phyloP scores from a whole-genome alignment of 768 basidiomycete genomes.

The Polyporus arcularius region DNA sequence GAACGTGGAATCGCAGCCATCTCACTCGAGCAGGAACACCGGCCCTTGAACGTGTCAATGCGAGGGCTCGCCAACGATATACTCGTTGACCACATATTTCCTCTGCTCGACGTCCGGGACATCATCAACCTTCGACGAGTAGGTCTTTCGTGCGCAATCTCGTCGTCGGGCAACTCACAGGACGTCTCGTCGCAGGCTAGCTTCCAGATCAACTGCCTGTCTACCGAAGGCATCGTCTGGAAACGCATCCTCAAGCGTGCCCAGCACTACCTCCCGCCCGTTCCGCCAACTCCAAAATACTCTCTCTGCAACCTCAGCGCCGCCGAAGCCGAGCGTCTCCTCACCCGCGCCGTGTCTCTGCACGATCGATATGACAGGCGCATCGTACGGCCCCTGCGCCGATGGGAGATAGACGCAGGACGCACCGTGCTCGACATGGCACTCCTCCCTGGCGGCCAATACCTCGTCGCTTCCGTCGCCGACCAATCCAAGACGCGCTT shows the following conservation, averaged over 20 bases:
- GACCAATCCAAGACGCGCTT: conserved; percentile 38
- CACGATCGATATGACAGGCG: conserved; percentile 58
- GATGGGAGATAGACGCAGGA: conserved; percentile 29
- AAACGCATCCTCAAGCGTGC: conserved; percentile 57
- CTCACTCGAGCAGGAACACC: neutral
- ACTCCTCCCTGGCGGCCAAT: conserved; percentile 68
- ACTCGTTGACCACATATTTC: conserved; percentile 6
- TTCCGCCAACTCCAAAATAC: conserved; percentile 60
- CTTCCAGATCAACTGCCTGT: conserved; percentile 59
- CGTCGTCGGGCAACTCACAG: neutral
- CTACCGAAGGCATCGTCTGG: conserved; percentile 70
- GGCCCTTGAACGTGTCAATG: too few relatives aligned
- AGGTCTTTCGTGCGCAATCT: conserved; percentile 10
- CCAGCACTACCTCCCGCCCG: conserved; percentile 56
- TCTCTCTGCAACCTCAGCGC: conserved; percentile 34
- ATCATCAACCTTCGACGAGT: conserved; percentile 41
- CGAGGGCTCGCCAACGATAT: conserved; percentile 1
- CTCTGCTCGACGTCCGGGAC: conserved; percentile 36
- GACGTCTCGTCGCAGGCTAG: conserved; percentile 45
- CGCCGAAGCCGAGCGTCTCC: conserved; percentile 54
- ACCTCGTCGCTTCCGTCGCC: conserved; percentile 60
- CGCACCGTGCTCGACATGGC: conserved; percentile 53
- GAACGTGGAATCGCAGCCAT: neutral
- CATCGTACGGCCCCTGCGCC: conserved; percentile 34
- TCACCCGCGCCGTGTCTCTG: conserved; percentile 58